Percentiles rank a stretch among this genome's conserved stretches.
Conservation (phyloP, 2,329 filamentous ascomycete genomes). For the Fusarium torulosum region DNA sequence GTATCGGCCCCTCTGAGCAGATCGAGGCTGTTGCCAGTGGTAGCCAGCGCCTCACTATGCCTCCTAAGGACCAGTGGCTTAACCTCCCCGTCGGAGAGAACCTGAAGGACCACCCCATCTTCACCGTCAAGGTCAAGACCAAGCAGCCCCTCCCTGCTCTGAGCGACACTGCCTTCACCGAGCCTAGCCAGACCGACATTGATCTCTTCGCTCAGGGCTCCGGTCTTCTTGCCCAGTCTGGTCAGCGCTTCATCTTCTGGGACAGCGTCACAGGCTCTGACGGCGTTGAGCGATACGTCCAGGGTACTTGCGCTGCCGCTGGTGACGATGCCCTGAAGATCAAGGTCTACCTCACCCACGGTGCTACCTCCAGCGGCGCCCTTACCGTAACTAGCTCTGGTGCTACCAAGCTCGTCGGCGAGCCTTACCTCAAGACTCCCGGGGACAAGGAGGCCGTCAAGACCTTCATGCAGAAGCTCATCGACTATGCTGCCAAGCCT, state of each 20-base stretch:
- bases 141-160: constrained; percentile 56
- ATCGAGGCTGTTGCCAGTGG: constrained; percentile 65
- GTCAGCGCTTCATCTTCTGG: constrained; percentile 63
- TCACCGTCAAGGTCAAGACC: constrained; percentile 55
- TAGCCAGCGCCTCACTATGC: constrained; percentile 64
- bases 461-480: constrained; percentile 68
- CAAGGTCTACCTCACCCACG: constrained; percentile 65
- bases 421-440: constrained; percentile 53
- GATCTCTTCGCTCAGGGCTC: constrained; percentile 52
- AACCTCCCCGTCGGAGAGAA: constrained; percentile 70
- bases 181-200: constrained; percentile 47
- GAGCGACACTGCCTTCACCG: constrained; percentile 36
- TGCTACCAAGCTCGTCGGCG: constrained; percentile 57
- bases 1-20: constrained; percentile 75
- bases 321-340: constrained; percentile 58
- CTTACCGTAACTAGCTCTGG: constrained; percentile 57
- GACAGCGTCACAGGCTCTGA: constrained; percentile 57
- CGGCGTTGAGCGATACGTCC: constrained; percentile 54
- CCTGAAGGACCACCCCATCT: constrained; percentile 67
- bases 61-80: constrained; percentile 65
- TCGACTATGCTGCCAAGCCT: constrained; percentile 73
- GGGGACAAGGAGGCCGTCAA: constrained; percentile 60
- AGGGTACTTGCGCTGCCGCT: constrained; percentile 61
- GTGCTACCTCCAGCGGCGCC: constrained; percentile 61
- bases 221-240: constrained; percentile 59